Evolutionary conservation across 116 monocot genomes (phyloP), one percentile per base, ranked within the genome.

Genomic region (Trichopus zeylanicus): DNA sequence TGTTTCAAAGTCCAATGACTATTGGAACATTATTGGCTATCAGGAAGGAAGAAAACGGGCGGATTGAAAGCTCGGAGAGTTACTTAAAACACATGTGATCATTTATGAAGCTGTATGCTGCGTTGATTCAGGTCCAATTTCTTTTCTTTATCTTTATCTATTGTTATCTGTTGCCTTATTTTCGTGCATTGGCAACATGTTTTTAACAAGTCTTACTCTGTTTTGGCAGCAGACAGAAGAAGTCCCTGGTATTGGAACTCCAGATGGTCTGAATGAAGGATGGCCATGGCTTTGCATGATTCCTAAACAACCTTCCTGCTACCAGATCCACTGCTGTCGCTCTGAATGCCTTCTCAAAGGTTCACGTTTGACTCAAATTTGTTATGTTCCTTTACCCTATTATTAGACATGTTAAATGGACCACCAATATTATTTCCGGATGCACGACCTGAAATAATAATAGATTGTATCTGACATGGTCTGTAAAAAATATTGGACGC

Each of bases 241-340:
- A 48, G 78, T 74, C 30, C 60, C 62, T 21, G 83, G 73, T 46
- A 29, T 86, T 11, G 62, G 53, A 62, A 83, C 89, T 66, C 86
- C 83, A 28, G 73, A 84, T 68, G 91, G 91, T 18, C 58, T 97
- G 54, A 72, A 75, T 46, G 81, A 91, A 66, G 97, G 97, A 46
- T 97, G 97, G 97, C 66, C 70, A 46, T 97, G 97, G 97, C n/a
- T 72, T 97, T 70, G 91, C 97, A 3, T 82, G 74, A 73, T 87
- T 87, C 63, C 68, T 91, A 3, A 91, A 97, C 53, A 22, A 52
- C 46, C 73, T 91, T 7, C 97, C 91, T 31, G 75, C 80, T 25
- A 79, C 70, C 42, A 68, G 69, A 62, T 58, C 75, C 33, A 80
- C 84, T 33, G 87, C 88, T 8, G 51, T 69, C 53, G 97, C 91